phyloP scores from a whole-genome alignment of 495 filamentous ascomycete species.

The Xylaria flabelliformis region DNA sequence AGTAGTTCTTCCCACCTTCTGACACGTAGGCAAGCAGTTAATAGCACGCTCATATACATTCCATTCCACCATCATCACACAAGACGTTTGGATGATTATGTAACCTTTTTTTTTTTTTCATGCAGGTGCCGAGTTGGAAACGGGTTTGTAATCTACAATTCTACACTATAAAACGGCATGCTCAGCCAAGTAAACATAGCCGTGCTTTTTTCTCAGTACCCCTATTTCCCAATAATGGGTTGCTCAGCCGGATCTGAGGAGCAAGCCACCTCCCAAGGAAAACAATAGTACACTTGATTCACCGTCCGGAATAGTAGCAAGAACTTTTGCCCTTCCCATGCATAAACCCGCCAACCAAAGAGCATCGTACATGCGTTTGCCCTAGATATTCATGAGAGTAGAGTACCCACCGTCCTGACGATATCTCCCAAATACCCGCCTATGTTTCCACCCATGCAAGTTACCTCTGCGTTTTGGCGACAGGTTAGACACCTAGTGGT shows the following conservation, averaged over 20 bases:
- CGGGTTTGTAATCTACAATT: constrained; percentile 28
- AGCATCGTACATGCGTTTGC: constrained; percentile 31
- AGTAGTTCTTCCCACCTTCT: neutral
- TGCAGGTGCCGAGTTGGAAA: constrained; percentile 15
- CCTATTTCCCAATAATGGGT: constrained; percentile 43
- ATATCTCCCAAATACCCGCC: constrained; percentile 21
- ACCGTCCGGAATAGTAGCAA: constrained; percentile 35
- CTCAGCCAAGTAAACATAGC: constrained; percentile 27
- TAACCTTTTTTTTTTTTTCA: constrained; percentile 2
- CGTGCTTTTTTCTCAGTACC: constrained; percentile 39
- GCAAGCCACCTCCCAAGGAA: constrained; percentile 39
- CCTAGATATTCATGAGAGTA: constrained; percentile 38
- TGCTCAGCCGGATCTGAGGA: constrained; percentile 35
- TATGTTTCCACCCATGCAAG: constrained; percentile 8
- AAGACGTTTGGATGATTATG: neutral
- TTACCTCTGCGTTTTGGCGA: constrained; percentile 27
- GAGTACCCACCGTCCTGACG: constrained; percentile 30
- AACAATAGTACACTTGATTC: constrained; percentile 45
- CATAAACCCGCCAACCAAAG: constrained; percentile 38
- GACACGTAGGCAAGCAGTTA: neutral
- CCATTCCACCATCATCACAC: neutral
- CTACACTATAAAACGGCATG: constrained; percentile 21
- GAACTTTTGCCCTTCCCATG: constrained; percentile 41
- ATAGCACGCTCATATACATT: neutral
- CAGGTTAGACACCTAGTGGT: constrained; percentile 52